A percentile compares a stretch with the other conserved stretches of the same genome.
These are phyloP conservation scores for Spiraea crenata DNA, from an alignment of 331 rosid genomes.

Conservation along the genomic window DNA sequence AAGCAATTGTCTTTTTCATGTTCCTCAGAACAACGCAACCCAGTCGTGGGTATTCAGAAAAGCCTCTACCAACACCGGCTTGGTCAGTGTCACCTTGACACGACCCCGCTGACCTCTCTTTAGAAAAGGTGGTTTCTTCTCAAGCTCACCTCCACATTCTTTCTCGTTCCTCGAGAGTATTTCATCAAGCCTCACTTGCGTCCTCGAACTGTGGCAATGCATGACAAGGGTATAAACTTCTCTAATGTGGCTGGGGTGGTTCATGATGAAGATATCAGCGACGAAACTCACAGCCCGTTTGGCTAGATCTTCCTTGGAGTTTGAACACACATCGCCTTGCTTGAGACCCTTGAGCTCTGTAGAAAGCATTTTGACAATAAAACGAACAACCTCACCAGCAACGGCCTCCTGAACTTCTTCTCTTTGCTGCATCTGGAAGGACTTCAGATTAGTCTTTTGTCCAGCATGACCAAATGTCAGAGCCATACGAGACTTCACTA, in stretches of 20 bases:
- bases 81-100: too few species aligned
- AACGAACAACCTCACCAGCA: constrained; percentile 71
- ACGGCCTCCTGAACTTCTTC: constrained; percentile 66
- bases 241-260: constrained; percentile 78
- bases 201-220: constrained; percentile 43
- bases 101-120: too few species aligned
- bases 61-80: too few species aligned
- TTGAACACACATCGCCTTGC: constrained; percentile 70
- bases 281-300: constrained; percentile 69
- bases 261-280: constrained; percentile 70
- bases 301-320: constrained; percentile 74
- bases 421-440: constrained; percentile 78
- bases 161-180: too few species aligned
- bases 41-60: too few species aligned
- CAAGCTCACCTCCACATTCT: too few species aligned
- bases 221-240: constrained; percentile 68
- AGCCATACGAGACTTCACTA: constrained; percentile 58
- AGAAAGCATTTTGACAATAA: constrained; percentile 72
- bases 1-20: too few species aligned
- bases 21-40: too few species aligned
- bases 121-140: too few species aligned
- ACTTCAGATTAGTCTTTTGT: constrained; percentile 61
- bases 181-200: too few species aligned
- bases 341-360: constrained; percentile 62
- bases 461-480: constrained; percentile 63